A percentile compares a stretch with the other conserved stretches of the same genome.
Evolutionary conservation across 352 stramenopile species (phyloP).

Genomic region (Phytopythium vexans): DNA sequence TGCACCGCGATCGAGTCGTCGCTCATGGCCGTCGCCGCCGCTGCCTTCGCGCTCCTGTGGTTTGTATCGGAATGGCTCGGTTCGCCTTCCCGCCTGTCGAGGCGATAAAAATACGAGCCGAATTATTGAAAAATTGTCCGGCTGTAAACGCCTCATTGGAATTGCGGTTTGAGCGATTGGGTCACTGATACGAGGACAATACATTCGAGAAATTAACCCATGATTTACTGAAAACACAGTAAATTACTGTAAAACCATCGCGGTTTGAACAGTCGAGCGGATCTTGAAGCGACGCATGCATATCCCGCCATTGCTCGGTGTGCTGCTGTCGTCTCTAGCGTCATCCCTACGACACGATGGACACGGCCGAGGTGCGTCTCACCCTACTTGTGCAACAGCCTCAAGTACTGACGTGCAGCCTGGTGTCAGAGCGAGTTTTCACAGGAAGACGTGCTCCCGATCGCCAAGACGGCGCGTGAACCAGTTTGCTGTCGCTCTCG

Average conservation of each 20-base stretch:
- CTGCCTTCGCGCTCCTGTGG: neutral
- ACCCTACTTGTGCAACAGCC: neutral
- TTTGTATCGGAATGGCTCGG: too few species aligned
- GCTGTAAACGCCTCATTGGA: neutral
- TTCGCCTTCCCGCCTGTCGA: too few species aligned
- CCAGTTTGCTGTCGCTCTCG: neutral
- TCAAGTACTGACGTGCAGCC: neutral
- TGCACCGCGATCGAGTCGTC: conserved; percentile 89
- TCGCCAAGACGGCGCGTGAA: conserved; percentile 53
- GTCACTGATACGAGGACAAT: too few species aligned
- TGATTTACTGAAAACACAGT: too few species aligned
- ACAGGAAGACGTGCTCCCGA: conserved; percentile 72
- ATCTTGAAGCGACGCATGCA: conserved; percentile 10
- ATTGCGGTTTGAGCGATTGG: too few species aligned
- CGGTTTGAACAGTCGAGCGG: neutral
- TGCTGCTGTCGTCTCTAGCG: neutral
- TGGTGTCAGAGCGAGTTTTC: conserved; percentile 67
- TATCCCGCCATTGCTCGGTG: conserved; percentile 3
- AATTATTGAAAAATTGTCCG: conserved; percentile 6
- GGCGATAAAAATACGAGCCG: conserved; percentile 13
- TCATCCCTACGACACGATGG: conserved; percentile 30
- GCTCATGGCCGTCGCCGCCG: conserved; percentile 60
- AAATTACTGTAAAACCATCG: too few species aligned
- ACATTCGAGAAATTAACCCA: too few species aligned
- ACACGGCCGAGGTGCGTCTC: conserved; percentile 36